Percentiles rank a stretch among this genome's conserved stretches.
These are phyloP conservation scores for Penicillium hesseltinei DNA, from an alignment of 2,329 filamentous ascomycete genomes.

Conservation along the genomic window DNA sequence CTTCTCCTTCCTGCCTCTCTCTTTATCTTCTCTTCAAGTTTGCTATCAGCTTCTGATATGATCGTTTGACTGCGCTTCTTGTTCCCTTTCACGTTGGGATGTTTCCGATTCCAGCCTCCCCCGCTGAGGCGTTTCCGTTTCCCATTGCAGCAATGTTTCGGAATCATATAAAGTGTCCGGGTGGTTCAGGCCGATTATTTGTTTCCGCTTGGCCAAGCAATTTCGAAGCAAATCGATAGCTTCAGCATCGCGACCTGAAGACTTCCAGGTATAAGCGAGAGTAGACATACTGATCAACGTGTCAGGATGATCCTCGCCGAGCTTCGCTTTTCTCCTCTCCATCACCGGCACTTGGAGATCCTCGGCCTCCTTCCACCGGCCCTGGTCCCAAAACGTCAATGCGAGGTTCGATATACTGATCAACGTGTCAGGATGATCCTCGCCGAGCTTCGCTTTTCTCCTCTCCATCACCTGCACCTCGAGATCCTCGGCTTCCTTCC, in stretches of 20 bases:
- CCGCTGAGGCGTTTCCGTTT: neutral
- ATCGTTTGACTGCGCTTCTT: no score
- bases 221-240: neutral
- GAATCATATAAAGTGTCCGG: neutral
- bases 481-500: no score
- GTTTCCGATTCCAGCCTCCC: no score
- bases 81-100: no score
- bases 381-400: no score
- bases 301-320: neutral
- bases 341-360: no score
- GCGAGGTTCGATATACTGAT: no score
- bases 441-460: neutral
- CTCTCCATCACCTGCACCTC: no score
- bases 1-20: no score
- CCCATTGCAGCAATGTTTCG: conserved; percentile 3
- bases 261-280: conserved; percentile 1
- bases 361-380: no score
- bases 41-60: no score
- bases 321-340: neutral
- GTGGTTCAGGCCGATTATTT: neutral
- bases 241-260: neutral
- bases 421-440: neutral
- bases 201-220: neutral
- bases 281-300: neutral
- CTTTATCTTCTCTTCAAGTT: no score